phyloP scores from a whole-genome alignment of 2,329 filamentous ascomycete species.

The Penicillium paneum region DNA sequence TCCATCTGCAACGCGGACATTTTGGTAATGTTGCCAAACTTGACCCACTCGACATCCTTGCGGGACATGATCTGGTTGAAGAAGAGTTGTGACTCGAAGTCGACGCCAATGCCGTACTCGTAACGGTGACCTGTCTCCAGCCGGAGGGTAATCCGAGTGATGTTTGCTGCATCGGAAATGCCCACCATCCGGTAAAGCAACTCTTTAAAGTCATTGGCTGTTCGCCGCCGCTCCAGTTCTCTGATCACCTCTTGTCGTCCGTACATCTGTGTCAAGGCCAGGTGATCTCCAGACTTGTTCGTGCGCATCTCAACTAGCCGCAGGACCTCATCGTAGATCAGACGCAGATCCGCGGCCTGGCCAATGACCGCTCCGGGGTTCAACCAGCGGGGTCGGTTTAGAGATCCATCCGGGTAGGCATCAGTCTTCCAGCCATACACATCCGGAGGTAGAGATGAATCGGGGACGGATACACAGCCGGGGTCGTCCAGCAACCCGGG shows the following conservation, averaged over 20 bases:
- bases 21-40: slow-evolving; percentile 38
- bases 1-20: slow-evolving; percentile 36
- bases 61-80: slow-evolving; percentile 43
- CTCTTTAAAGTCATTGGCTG: slow-evolving; percentile 34
- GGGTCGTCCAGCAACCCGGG: slow-evolving; percentile 43
- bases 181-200: slow-evolving; percentile 40
- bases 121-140: slow-evolving; percentile 41
- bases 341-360: slow-evolving; percentile 48
- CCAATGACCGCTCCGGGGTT: slow-evolving; percentile 52
- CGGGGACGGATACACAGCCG: slow-evolving; percentile 53
- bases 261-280: slow-evolving; percentile 52
- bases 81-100: slow-evolving; percentile 52
- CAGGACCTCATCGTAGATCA: slow-evolving; percentile 46
- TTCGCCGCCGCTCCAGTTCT: slow-evolving; percentile 40
- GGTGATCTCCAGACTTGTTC: slow-evolving; percentile 41
- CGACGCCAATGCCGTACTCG: slow-evolving; percentile 53
- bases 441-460: slow-evolving; percentile 50
- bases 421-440: slow-evolving; percentile 49
- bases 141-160: slow-evolving; percentile 34
- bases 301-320: slow-evolving; percentile 35
- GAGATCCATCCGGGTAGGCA: slow-evolving; percentile 32
- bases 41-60: slow-evolving; percentile 42
- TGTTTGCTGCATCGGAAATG: slow-evolving; percentile 38
- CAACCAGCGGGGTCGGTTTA: slow-evolving; percentile 49
- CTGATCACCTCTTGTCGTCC: slow-evolving; percentile 53